phyloP scores from a whole-genome alignment of 176 grass and related monocot species.

The Musa itinerans region DNA sequence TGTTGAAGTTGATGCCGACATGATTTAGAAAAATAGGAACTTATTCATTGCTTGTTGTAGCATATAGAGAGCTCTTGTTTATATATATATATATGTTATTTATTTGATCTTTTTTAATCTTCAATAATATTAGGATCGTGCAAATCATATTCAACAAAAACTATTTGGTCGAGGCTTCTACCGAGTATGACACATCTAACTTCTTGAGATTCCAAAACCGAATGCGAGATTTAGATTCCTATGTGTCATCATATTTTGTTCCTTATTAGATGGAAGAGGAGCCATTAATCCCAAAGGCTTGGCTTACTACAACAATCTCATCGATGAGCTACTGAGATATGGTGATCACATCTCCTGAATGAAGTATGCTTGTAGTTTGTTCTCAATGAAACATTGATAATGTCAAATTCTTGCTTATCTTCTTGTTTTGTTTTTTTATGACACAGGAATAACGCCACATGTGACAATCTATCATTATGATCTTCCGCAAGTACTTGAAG shows the following conservation, averaged over 20 bases:
- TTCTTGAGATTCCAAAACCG: too few species aligned
- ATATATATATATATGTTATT: too few species aligned
- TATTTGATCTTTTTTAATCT: too few species aligned
- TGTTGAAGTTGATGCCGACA: too few species aligned
- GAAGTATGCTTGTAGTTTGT: too few species aligned
- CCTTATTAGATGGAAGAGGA: conserved; percentile 57
- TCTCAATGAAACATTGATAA: too few species aligned
- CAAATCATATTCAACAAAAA: too few species aligned
- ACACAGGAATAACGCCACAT: conserved; percentile 56
- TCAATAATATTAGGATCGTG: too few species aligned
- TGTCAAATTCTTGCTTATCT: not conserved
- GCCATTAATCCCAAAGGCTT: conserved; percentile 51
- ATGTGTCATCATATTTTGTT: not conserved
- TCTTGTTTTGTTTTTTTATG: not conserved
- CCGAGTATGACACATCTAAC: conserved; percentile 24
- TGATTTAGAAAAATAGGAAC: too few species aligned
- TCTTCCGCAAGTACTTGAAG: conserved; percentile 49
- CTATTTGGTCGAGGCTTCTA: conserved; percentile 27
- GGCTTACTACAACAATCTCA: conserved; percentile 55
- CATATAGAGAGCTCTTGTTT: too few species aligned
- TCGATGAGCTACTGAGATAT: conserved; percentile 42
- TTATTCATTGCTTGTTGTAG: too few species aligned
- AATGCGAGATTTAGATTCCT: too few species aligned
- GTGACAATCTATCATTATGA: conserved; percentile 59
- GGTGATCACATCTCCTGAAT: conserved; percentile 16